Conservation (phyloP, 768 basidiomycete genomes). For the Panellus pusillus region DNA sequence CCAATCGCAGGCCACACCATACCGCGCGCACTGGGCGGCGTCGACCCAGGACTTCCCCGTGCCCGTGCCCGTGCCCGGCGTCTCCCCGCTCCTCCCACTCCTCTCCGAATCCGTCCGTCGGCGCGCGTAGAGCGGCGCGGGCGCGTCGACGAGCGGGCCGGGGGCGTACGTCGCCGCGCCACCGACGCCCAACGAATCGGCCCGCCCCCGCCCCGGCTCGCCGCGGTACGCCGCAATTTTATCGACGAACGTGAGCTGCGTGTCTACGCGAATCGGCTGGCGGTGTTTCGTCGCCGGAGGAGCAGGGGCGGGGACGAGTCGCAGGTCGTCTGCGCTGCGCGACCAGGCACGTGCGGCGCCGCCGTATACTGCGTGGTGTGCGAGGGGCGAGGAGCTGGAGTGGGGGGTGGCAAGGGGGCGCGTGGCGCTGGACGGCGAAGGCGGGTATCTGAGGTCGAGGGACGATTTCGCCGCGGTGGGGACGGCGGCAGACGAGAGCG, state of each 20-base stretch:
- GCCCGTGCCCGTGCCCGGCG: no score
- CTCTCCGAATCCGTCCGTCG: constrained; percentile 18
- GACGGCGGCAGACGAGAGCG: background rate
- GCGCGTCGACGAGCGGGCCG: constrained; percentile 1
- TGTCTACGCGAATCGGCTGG: constrained; percentile 31
- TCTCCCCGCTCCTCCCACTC: constrained; percentile 9
- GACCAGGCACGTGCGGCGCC: constrained; percentile 85
- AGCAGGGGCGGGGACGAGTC: constrained; percentile 44
- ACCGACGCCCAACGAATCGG: constrained; percentile 27
- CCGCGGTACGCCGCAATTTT: constrained; percentile 63
- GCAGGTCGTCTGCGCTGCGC: constrained; percentile 76
- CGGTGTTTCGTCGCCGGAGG: background rate
- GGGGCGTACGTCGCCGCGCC: constrained; percentile 4
- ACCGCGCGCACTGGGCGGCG: constrained; percentile 10
- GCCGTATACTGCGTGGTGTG: constrained; percentile 54
- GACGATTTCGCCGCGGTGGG: constrained; percentile 14
- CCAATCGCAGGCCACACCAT: constrained; percentile 35
- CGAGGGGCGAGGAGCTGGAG: constrained; percentile 16
- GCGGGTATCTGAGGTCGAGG: constrained; percentile 8
- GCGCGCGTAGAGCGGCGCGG: constrained; percentile 16
- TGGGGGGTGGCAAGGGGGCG: background rate
- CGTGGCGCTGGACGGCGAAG: background rate
- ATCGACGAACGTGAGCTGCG: constrained; percentile 57
- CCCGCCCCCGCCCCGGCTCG: constrained; percentile 14
- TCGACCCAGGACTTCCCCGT: constrained; percentile 13